Percentiles rank a stretch among this genome's conserved stretches.
These are phyloP conservation scores for Medicago ruthenica DNA, from an alignment of 306 rosid species.

Conservation along the genomic window DNA sequence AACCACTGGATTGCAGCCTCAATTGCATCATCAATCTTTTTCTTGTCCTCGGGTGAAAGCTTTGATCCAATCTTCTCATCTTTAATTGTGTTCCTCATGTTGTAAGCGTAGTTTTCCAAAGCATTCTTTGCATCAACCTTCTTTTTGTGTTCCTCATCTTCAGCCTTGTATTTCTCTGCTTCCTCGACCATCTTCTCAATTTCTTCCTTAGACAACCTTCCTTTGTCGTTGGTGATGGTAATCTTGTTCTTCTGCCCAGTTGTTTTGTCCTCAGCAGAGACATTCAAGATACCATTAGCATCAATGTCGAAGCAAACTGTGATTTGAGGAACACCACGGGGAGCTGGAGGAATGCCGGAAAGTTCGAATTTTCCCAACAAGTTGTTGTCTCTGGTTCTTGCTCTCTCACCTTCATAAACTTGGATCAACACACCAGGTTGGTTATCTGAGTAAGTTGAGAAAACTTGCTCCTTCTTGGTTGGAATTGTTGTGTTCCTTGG, in stretches of 20 bases:
- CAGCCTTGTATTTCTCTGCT: constrained; percentile 68
- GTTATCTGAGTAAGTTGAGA: constrained; percentile 71
- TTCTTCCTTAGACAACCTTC: constrained; percentile 60
- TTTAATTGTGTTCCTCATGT: constrained; percentile 64
- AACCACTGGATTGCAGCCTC: constrained; percentile 62
- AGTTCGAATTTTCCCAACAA: constrained; percentile 62
- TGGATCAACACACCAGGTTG: constrained; percentile 69
- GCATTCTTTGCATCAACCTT: constrained; percentile 61
- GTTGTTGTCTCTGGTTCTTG: constrained; percentile 62
- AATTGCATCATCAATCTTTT: constrained; percentile 65
- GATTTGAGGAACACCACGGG: constrained; percentile 64
- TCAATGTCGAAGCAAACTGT: constrained; percentile 69
- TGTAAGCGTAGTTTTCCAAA: constrained; percentile 59
- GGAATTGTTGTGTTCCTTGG: constrained; percentile 78
- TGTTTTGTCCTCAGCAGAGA: constrained; percentile 63
- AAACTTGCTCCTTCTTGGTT: constrained; percentile 71
- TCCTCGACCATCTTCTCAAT: constrained; percentile 69
- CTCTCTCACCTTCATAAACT: constrained; percentile 69
- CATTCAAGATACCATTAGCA: constrained; percentile 72
- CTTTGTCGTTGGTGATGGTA: constrained; percentile 65
- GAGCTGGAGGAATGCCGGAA: constrained; percentile 66
- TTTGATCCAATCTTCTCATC: constrained; percentile 55
- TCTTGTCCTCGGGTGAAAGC: constrained; percentile 50
- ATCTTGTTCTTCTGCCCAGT: constrained; percentile 63
- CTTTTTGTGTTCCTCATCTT: constrained; percentile 74